These are phyloP conservation scores for Teunomyces lycoperdinae DNA, from an alignment of 805 yeast species.

Conservation along the genomic window DNA sequence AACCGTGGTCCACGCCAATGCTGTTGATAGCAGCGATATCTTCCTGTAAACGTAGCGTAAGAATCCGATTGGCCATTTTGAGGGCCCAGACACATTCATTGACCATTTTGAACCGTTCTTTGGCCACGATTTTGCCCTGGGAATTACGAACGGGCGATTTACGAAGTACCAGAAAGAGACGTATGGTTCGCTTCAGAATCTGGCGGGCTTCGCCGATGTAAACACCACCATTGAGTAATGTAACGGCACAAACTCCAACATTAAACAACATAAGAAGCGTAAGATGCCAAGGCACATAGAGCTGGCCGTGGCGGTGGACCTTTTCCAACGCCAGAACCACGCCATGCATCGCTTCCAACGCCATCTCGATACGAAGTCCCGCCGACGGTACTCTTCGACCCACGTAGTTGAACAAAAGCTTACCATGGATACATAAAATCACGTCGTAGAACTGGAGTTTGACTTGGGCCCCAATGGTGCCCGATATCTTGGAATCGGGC, in stretches of 20 bases:
- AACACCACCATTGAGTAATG: slow-evolving; percentile 44
- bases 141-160: slow-evolving; percentile 31
- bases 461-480: slow-evolving; percentile 32
- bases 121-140: slow-evolving; percentile 27
- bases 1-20: slow-evolving; percentile 54
- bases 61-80: slow-evolving; percentile 52
- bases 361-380: slow-evolving; percentile 30
- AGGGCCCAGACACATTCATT: slow-evolving; percentile 63
- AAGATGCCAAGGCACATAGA: slow-evolving; percentile 53
- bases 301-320: slow-evolving; percentile 23
- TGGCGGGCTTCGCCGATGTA: slow-evolving; percentile 20
- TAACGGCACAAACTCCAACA: slow-evolving; percentile 40
- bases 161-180: slow-evolving; percentile 19
- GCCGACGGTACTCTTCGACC: slow-evolving; percentile 29
- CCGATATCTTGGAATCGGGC: slow-evolving; percentile 2
- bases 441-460: slow-evolving; percentile 39
- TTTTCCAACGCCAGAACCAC: slow-evolving; percentile 28
- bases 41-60: slow-evolving; percentile 43
- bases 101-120: slow-evolving; percentile 48
- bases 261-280: slow-evolving; percentile 44
- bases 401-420: slow-evolving; percentile 27
- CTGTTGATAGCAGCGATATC: slow-evolving; percentile 33
- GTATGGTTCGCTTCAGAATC: slow-evolving; percentile 22
- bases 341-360: slow-evolving; percentile 29
- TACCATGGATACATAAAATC: slow-evolving; percentile 34